These are phyloP conservation scores for Lasiodiplodia sp. DNA, from an alignment of 2,329 filamentous ascomycete genomes.

Conservation along the genomic window DNA sequence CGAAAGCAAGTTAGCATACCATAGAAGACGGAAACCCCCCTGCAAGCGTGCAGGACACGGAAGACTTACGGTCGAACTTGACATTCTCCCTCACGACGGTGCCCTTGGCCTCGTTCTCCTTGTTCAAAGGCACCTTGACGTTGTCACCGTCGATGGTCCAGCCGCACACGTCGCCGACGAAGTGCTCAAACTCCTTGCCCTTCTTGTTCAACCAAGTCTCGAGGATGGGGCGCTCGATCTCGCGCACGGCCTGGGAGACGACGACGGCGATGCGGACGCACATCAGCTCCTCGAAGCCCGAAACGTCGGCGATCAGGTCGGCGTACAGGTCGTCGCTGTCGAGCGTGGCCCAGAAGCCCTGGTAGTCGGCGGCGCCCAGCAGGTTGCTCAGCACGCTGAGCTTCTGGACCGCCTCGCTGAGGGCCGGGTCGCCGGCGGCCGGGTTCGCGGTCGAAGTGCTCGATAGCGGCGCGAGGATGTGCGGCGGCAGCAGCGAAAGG, in stretches of 20 bases:
- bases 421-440: constrained; percentile 67
- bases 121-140: constrained; percentile 86
- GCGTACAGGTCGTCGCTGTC: constrained; percentile 96
- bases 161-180: constrained; percentile 67
- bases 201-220: constrained; percentile 59
- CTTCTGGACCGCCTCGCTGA: constrained; percentile 91
- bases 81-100: constrained; percentile 92
- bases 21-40: background rate
- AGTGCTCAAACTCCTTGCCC: constrained; percentile 57
- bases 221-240: constrained; percentile 64
- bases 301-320: constrained; percentile 91
- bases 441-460: constrained; percentile 58
- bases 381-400: constrained; percentile 83
- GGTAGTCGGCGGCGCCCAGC: constrained; percentile 89
- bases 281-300: constrained; percentile 93
- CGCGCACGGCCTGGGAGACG: constrained; percentile 83
- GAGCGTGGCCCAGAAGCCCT: constrained; percentile 89
- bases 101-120: constrained; percentile 95
- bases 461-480: constrained; percentile 71
- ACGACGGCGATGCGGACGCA: constrained; percentile 88
- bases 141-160: constrained; percentile 76
- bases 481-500: constrained; percentile 89
- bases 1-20: background rate
- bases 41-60: too few species aligned
- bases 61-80: constrained; percentile 73